Percentiles rank a stretch among this genome's conserved stretches.
Evolutionary conservation across 257 asterid species (phyloP).

Genomic region (Lycium ferocissimum): DNA sequence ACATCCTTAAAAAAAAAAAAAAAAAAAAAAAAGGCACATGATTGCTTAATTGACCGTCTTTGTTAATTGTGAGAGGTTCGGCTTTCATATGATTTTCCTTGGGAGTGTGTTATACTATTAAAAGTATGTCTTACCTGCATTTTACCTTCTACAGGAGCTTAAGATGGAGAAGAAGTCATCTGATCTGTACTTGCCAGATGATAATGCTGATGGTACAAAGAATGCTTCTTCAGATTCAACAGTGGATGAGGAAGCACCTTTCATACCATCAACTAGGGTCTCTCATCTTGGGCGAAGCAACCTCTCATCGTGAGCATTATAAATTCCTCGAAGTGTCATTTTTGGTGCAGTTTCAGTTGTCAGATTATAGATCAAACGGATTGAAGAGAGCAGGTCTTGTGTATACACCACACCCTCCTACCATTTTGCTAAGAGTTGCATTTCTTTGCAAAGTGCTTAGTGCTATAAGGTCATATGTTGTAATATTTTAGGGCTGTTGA

Average conservation of each 20-base stretch:
- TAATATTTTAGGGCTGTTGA: slow-evolving; percentile 28
- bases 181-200: slow-evolving; percentile 58
- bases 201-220: slow-evolving; percentile 34
- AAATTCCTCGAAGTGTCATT: slow-evolving; percentile 8
- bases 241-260: slow-evolving; percentile 69
- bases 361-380: neutral
- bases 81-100: neutral
- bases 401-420: neutral
- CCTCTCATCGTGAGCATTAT: slow-evolving; percentile 30
- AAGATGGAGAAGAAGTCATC: slow-evolving; percentile 82
- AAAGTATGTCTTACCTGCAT: neutral
- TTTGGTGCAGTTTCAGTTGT: slow-evolving; percentile 28
- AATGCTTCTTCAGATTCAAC: slow-evolving; percentile 39
- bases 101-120: neutral
- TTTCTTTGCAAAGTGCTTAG: neutral
- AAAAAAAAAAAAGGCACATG: neutral
- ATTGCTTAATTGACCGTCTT: neutral
- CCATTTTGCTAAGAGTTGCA: slow-evolving; percentile 7
- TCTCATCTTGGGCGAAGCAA: slow-evolving; percentile 70
- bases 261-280: slow-evolving; percentile 61
- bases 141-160: slow-evolving; percentile 51
- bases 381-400: slow-evolving; percentile 27
- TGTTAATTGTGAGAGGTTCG: neutral
- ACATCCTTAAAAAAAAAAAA: neutral
- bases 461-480: slow-evolving; percentile 12